These are phyloP conservation scores for Fusarium sp. DNA, from an alignment of 2,329 filamentous ascomycete genomes.

Conservation along the genomic window DNA sequence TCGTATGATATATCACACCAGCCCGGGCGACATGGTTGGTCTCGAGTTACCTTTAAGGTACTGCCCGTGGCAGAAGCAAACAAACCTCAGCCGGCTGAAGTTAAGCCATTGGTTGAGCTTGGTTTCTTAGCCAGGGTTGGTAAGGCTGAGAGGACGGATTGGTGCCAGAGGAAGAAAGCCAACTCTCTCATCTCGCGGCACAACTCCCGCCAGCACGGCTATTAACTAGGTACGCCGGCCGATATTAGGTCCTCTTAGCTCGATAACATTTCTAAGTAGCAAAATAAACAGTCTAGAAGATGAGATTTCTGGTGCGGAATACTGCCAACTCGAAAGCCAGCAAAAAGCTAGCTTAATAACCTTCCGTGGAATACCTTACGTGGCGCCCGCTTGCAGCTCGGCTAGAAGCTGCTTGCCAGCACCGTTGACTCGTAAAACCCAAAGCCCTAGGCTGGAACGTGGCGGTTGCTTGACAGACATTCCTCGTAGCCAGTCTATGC, in stretches of 20 bases:
- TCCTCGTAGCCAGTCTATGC: background rate
- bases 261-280: constrained; percentile 1
- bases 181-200: constrained; percentile 29
- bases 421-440: constrained; percentile 23
- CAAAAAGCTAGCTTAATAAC: constrained; percentile 7
- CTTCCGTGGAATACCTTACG: constrained; percentile 17
- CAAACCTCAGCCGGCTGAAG: constrained; percentile 16
- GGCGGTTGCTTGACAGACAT: constrained; percentile 16
- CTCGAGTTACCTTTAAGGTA: constrained; percentile 7
- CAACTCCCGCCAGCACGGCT: constrained; percentile 20
- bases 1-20: constrained; percentile 48
- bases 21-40: constrained; percentile 28
- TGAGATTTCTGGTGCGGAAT: constrained; percentile 13
- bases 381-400: constrained; percentile 30
- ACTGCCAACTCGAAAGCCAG: background rate
- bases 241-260: constrained; percentile 1
- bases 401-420: constrained; percentile 10
- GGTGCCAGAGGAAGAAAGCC: constrained; percentile 23
- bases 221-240: background rate
- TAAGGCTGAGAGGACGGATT: constrained; percentile 47
- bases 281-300: background rate
- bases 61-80: constrained; percentile 33
- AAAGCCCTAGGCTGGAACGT: background rate
- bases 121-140: constrained; percentile 31
- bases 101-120: constrained; percentile 9